Evolutionary conservation across 495 filamentous ascomycete genomes (phyloP).

Genomic region (Elasticomyces elasticus): DNA sequence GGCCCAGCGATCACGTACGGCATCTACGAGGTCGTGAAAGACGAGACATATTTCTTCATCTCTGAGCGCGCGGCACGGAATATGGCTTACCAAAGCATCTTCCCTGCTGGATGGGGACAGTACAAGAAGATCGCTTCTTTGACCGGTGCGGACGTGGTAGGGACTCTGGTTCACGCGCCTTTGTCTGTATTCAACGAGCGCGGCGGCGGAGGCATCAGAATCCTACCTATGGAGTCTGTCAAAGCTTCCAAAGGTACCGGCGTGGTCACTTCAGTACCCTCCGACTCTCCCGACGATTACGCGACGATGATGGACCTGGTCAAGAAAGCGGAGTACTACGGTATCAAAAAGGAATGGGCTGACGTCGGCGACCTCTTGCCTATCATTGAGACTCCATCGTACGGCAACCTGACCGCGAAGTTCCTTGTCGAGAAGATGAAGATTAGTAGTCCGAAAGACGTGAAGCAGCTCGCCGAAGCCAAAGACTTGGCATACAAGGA

Average conservation of each 20-base stretch:
- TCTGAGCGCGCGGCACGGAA: slow-evolving; percentile 84
- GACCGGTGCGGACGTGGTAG: slow-evolving; percentile 68
- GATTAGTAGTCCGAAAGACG: slow-evolving; percentile 91
- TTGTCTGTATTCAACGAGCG: slow-evolving; percentile 75
- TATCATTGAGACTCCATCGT: slow-evolving; percentile 83
- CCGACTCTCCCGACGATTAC: slow-evolving; percentile 92
- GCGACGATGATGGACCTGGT: slow-evolving; percentile 77
- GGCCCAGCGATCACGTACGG: slow-evolving; percentile 86
- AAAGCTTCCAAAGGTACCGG: slow-evolving; percentile 89
- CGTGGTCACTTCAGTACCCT: slow-evolving; percentile 90
- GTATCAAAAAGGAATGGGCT: slow-evolving; percentile 94
- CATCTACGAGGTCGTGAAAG: slow-evolving; percentile 68
- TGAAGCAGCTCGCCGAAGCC: slow-evolving; percentile 78
- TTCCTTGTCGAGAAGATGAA: slow-evolving; percentile 84
- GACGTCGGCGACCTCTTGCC: slow-evolving; percentile 76
- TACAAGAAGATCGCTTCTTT: slow-evolving; percentile 66
- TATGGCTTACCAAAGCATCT: slow-evolving; percentile 89
- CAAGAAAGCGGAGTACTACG: slow-evolving; percentile 96
- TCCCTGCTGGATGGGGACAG: slow-evolving; percentile 61
- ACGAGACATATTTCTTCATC: slow-evolving; percentile 71
- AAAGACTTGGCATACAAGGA: slow-evolving; percentile 96
- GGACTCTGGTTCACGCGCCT: slow-evolving; percentile 77
- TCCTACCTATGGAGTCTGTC: slow-evolving; percentile 91
- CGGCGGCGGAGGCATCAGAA: slow-evolving; percentile 74
- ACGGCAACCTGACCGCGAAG: slow-evolving; percentile 74